Conservation (phyloP, 257 asterid species). For the Jaltomata sinuosa region DNA sequence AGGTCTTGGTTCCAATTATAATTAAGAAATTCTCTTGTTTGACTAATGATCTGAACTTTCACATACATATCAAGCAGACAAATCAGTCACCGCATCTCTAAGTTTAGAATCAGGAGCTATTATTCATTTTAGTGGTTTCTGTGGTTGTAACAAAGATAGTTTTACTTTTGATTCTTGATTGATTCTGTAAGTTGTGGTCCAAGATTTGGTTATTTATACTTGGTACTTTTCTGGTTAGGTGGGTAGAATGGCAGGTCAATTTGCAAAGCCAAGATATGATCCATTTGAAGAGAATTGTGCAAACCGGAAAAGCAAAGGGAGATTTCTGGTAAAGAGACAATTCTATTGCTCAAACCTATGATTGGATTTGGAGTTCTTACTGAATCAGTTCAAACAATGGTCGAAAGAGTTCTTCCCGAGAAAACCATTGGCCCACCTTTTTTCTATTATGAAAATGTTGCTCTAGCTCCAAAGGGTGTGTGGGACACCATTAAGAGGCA, state of each 20-base stretch:
- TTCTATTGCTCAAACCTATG: neutral
- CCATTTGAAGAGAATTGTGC: slow-evolving; percentile 33
- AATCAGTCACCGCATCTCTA: neutral
- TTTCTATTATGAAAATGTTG: neutral
- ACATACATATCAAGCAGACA: neutral
- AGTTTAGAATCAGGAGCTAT: neutral
- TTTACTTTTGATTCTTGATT: neutral
- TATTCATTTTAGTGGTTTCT: neutral
- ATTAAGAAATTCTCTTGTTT: neutral
- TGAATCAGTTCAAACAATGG: too few relatives aligned
- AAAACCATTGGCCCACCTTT: neutral
- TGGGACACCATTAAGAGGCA: slow-evolving; percentile 18
- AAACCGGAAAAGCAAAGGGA: too few relatives aligned
- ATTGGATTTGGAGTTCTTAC: too few relatives aligned
- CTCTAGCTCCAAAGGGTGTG: slow-evolving; percentile 24
- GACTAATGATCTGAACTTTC: neutral
- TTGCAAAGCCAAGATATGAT: slow-evolving; percentile 72
- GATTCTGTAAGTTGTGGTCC: neutral
- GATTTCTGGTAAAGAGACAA: neutral
- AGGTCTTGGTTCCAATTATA: neutral
- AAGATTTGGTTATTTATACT: neutral
- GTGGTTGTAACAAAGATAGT: neutral
- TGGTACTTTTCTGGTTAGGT: slow-evolving; percentile 28
- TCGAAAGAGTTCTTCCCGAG: neutral
- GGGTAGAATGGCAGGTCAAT: slow-evolving; percentile 83